Percentiles rank a stretch among this genome's conserved stretches.
Conservation (phyloP, 352 stramenopile genomes). For the Phytophthora ohioensis region DNA sequence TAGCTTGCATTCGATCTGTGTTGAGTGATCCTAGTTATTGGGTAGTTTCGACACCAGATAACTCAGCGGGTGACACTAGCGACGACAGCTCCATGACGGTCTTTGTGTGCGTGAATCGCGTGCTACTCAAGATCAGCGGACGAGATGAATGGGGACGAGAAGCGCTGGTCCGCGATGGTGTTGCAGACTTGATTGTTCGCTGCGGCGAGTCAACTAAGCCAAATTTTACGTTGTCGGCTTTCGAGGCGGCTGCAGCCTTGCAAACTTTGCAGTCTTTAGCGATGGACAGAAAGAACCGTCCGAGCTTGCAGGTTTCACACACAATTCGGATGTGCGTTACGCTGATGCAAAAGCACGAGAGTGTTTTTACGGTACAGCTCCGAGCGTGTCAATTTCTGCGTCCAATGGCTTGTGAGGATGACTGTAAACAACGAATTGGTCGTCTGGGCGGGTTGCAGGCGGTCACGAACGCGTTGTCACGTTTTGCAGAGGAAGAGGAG, state of each 20-base stretch:
- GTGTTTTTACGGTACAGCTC: conserved; percentile 48
- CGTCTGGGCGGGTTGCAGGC: conserved; percentile 39
- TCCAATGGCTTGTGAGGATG: conserved; percentile 70
- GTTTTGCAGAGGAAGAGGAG: conserved; percentile 47
- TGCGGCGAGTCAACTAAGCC: conserved; percentile 29
- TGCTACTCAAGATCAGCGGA: conserved; percentile 51
- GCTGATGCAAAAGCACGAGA: conserved; percentile 45
- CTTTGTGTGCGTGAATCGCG: conserved; percentile 52
- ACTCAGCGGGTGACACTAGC: not conserved
- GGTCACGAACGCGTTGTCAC: conserved; percentile 45
- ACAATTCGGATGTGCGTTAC: conserved; percentile 42
- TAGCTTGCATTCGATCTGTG: conserved; percentile 50
- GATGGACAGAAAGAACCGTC: conserved; percentile 48
- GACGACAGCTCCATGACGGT: conserved; percentile 39
- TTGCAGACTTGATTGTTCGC: conserved; percentile 48
- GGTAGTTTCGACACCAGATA: not conserved
- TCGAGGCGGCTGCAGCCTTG: conserved; percentile 35
- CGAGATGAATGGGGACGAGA: conserved; percentile 62
- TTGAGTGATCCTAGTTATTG: conserved; percentile 45
- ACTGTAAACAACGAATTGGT: conserved; percentile 57
- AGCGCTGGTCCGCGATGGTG: conserved; percentile 47
- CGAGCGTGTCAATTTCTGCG: conserved; percentile 75
- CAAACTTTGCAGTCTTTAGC: conserved; percentile 63
- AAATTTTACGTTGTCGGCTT: conserved; percentile 20
- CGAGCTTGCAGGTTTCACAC: conserved; percentile 39